A percentile compares a stretch with the other conserved stretches of the same genome.
Evolutionary conservation across 2,329 filamentous ascomycete species (phyloP).

Genomic region (Colletotrichum musae): DNA sequence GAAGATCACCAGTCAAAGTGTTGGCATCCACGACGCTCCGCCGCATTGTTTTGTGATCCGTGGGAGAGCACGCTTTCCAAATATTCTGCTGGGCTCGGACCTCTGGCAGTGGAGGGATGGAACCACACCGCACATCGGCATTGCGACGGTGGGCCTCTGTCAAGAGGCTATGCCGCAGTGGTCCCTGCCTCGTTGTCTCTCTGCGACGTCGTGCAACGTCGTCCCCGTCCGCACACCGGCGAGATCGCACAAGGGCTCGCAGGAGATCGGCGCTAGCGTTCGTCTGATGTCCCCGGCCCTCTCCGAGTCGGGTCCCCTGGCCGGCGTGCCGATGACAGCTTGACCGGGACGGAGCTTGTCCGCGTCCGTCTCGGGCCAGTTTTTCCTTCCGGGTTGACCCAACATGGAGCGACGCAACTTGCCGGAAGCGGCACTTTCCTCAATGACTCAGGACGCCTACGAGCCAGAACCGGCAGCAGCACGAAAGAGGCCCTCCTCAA

Average conservation of each 20-base stretch:
- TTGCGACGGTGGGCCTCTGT: constrained; percentile 30
- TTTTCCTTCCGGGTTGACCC: constrained; percentile 22
- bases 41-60: constrained; percentile 33
- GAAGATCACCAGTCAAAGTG: constrained; percentile 30
- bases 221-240: constrained; percentile 1
- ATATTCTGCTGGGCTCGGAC: constrained; percentile 23
- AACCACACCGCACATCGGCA: constrained; percentile 31
- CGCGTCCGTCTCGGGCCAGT: constrained; percentile 12
- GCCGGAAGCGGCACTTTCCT: background rate
- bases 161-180: constrained; percentile 24
- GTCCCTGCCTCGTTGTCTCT: constrained; percentile 29
- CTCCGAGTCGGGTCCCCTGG: constrained; percentile 30
- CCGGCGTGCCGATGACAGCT: constrained; percentile 32
- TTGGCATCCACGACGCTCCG: constrained; percentile 19
- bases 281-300: constrained; percentile 36
- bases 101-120: constrained; percentile 7
- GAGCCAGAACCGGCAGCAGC: background rate
- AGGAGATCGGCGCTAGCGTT: constrained; percentile 38
- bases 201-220: constrained; percentile 35
- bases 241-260: constrained; percentile 30
- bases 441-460: constrained; percentile 24
- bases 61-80: constrained; percentile 4
- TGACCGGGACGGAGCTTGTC: constrained; percentile 34
- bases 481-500: background rate
- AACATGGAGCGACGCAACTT: constrained; percentile 20